Evolutionary conservation across 2,329 filamentous ascomycete genomes (phyloP), one percentile per base, ranked within the genome.

Genomic region (Gnomoniopsis sp.): DNA sequence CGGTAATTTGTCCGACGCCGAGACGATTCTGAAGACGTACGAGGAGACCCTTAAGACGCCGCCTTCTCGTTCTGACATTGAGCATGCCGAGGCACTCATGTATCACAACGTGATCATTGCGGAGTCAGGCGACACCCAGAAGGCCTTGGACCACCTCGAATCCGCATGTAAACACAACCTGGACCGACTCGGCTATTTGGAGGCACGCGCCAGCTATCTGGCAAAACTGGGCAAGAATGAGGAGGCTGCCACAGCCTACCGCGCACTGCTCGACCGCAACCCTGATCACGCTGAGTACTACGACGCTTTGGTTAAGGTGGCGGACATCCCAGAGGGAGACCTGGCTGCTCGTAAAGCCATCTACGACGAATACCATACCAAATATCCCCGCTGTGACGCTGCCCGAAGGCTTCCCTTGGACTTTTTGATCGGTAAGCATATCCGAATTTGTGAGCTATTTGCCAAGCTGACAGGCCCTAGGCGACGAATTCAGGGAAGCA

Each of bases 81-180:
- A 99, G 74, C 90, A 98, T 74, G 95, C 93, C 34, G 95, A 99
- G 76, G 91, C 93, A 48, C 80, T 91, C 59, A 80, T 99, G 76
- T 99, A 99, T 79, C 97, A 96, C 76, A 99, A 97, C 75, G 84
- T 83, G 49, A 87, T 99, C 68, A 98, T 99, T 70, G 91, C 91
- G 41, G 96, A 98, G 75, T 85, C 87, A 59, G 93, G 93, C 17
- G 88, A 98, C 65, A 83, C 87, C 53, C 81, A 96, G 68, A 85
- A 89, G 68, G 95, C 95, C 6, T 76, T 98, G 69, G 88, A 96
- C 64, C 92, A 99, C 69, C 80, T 99, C 44, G 88, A 97, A 60
- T 81, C 83, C 12, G 84, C 90, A 53, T 85, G 85, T 52, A 93
- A 91, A 78, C 79, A 85, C 65, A 91, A 88, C 70, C 82, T 96